Conservation (phyloP, 306 rosid species). For the Inga laurina region DNA sequence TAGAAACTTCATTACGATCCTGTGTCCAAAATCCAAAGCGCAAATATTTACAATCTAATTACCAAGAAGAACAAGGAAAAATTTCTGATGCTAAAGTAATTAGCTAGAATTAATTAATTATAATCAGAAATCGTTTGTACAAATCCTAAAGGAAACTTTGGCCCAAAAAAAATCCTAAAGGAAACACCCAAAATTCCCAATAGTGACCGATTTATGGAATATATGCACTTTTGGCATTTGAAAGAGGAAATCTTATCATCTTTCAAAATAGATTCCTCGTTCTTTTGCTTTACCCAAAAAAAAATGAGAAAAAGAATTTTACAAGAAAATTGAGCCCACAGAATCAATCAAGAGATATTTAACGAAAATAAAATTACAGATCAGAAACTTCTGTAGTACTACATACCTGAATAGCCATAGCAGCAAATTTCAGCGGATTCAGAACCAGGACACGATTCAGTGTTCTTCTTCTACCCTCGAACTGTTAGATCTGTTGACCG, state of each 20-base stretch:
- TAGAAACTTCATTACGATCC: slow-evolving; percentile 47
- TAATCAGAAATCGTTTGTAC: slow-evolving; percentile 19
- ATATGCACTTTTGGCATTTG: background rate
- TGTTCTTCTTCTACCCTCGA: background rate
- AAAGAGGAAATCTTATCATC: background rate
- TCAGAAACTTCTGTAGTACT: background rate
- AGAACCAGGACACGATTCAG: slow-evolving; percentile 21
- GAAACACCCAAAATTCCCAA: background rate
- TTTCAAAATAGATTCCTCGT: background rate
- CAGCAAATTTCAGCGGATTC: slow-evolving; percentile 28
- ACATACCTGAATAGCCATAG: slow-evolving; percentile 54
- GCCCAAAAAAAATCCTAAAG: background rate
- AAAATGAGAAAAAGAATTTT: background rate
- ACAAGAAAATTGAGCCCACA: background rate
- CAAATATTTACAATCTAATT: slow-evolving; percentile 12
- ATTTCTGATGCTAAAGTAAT: background rate
- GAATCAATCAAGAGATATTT: background rate
- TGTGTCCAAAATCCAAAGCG: slow-evolving; percentile 33
- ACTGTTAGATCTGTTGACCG: slow-evolving; percentile 35
- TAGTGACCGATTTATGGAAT: slow-evolving; percentile 19
- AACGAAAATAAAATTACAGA: slow-evolving; percentile 21
- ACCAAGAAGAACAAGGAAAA: background rate
- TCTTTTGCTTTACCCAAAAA: background rate
- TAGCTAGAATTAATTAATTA: background rate
- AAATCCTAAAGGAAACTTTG: background rate